A percentile compares a stretch with the other conserved stretches of the same genome.
phyloP scores from a whole-genome alignment of 805 yeast genomes.

The Metschnikowia lunata region DNA sequence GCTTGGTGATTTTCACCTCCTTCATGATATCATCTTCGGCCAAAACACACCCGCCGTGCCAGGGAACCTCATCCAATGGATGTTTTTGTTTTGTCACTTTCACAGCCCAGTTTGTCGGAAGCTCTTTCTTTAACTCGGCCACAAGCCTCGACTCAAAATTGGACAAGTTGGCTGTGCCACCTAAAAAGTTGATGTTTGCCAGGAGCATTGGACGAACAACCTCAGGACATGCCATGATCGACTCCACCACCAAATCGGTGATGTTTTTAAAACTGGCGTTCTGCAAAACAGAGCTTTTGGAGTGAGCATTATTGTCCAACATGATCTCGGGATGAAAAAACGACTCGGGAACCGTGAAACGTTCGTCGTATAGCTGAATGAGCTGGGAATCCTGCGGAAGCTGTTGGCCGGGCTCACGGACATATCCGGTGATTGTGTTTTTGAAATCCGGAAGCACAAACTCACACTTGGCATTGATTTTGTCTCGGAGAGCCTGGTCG shows the following conservation, averaged over 20 bases:
- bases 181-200: constrained; percentile 74
- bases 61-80: constrained; percentile 26
- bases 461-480: constrained; percentile 44
- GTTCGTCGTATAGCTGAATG: constrained; percentile 69
- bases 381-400: constrained; percentile 55
- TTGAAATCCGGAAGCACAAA: constrained; percentile 87
- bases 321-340: constrained; percentile 77
- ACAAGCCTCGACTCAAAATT: constrained; percentile 62
- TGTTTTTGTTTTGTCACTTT: constrained; percentile 35
- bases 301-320: constrained; percentile 31
- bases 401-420: constrained; percentile 32
- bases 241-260: constrained; percentile 73
- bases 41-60: constrained; percentile 36
- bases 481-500: constrained; percentile 39
- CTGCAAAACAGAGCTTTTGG: constrained; percentile 29
- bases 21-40: constrained; percentile 39
- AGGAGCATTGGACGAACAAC: constrained; percentile 67
- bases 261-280: constrained; percentile 58
- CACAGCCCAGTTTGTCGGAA: constrained; percentile 70
- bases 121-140: constrained; percentile 58
- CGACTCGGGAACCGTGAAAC: constrained; percentile 84
- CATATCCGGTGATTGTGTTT: constrained; percentile 72
- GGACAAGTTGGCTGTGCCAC: constrained; percentile 74
- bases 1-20: constrained; percentile 60
- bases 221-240: constrained; percentile 68